phyloP scores from a whole-genome alignment of 2,329 filamentous ascomycete species.

The Teratosphaeria viscida region DNA sequence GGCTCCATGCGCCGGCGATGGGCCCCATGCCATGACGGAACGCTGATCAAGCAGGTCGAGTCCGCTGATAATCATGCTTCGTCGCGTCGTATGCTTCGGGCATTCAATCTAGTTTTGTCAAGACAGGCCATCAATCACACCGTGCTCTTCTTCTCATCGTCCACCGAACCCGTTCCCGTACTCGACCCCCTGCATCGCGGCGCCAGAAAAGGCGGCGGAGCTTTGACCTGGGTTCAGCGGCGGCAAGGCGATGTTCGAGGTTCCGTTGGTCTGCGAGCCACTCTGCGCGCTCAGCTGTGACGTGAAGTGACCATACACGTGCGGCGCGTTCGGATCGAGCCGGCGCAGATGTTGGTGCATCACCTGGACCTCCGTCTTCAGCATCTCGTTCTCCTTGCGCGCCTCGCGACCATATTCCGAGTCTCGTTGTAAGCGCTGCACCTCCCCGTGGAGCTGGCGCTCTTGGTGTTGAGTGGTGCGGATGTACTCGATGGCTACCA shows the following conservation, averaged over 20 bases:
- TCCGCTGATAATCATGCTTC: neutral
- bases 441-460: constrained; percentile 29
- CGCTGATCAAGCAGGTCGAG: neutral
- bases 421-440: constrained; percentile 33
- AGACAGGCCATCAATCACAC: neutral
- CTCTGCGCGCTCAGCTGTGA: constrained; percentile 30
- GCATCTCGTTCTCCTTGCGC: constrained; percentile 37
- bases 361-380: constrained; percentile 36
- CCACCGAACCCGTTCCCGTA: constrained; percentile 22
- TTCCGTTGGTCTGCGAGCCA: constrained; percentile 22
- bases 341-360: constrained; percentile 37
- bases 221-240: constrained; percentile 18
- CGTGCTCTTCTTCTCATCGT: neutral
- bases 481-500: constrained; percentile 41
- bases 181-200: constrained; percentile 41
- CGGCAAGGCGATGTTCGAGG: constrained; percentile 25
- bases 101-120: neutral
- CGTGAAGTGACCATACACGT: constrained; percentile 39
- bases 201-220: constrained; percentile 18
- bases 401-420: constrained; percentile 33
- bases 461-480: constrained; percentile 29
- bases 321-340: constrained; percentile 35
- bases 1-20: neutral
- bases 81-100: constrained; percentile 1
- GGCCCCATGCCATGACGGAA: neutral